phyloP scores from a whole-genome alignment of 2,329 filamentous ascomycete genomes.

The Pseudocercospora vitis region DNA sequence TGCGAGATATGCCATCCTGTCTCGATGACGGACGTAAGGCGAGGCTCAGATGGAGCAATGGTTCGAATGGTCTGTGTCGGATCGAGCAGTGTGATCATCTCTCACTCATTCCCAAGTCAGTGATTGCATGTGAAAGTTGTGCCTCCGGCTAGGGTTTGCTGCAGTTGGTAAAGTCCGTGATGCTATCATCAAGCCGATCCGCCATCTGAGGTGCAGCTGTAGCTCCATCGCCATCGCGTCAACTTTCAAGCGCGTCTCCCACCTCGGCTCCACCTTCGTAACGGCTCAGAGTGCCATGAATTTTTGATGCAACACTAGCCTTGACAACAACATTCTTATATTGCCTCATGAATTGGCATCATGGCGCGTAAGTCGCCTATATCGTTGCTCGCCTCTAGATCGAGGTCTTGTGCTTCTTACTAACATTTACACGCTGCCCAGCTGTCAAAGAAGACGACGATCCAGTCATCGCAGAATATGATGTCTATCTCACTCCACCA shows the following conservation, averaged over 20 bases:
- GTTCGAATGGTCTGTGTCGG: not conserved
- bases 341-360: slow-evolving; percentile 4
- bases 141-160: too few relatives aligned
- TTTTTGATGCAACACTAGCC: slow-evolving; percentile 7
- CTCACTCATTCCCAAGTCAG: not conserved
- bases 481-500: slow-evolving; percentile 81
- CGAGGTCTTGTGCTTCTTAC: slow-evolving; percentile 7
- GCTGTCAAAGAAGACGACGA: slow-evolving; percentile 43
- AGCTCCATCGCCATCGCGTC: not conserved
- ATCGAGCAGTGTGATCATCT: too few relatives aligned
- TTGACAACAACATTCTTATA: slow-evolving; percentile 5
- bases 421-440: slow-evolving; percentile 12
- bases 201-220: too few relatives aligned
- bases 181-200: not conserved
- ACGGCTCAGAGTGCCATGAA: not conserved
- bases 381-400: slow-evolving; percentile 10
- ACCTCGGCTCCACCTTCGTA: slow-evolving; percentile 3
- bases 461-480: slow-evolving; percentile 61
- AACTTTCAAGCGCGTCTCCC: slow-evolving; percentile 1
- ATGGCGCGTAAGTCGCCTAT: slow-evolving; percentile 29
- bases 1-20: slow-evolving; percentile 83
- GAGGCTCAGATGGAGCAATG: not conserved
- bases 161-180: not conserved
- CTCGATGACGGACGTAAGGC: not conserved
- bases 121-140: not conserved